Conservation (phyloP, 2,329 filamentous ascomycete species). For the Polychaeton citri region DNA sequence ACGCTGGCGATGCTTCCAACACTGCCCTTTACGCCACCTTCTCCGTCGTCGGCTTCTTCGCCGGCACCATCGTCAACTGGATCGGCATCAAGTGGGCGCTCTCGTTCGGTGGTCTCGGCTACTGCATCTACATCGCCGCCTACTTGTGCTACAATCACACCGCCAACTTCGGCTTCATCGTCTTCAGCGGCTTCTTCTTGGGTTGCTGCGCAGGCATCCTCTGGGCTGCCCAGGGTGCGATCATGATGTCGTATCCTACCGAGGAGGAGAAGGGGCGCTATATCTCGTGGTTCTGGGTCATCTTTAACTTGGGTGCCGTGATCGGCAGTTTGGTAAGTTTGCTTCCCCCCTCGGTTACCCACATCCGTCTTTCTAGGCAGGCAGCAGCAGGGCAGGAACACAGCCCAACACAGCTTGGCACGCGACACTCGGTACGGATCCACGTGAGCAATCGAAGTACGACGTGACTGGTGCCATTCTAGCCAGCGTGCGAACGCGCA, state of each 20-base stretch:
- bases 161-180: constrained; percentile 53
- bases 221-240: constrained; percentile 71
- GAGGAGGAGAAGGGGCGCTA: constrained; percentile 76
- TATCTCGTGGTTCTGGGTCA: constrained; percentile 87
- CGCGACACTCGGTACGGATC: too few relatives aligned
- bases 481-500: too few relatives aligned
- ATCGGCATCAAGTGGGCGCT: constrained; percentile 57
- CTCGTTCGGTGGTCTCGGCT: constrained; percentile 61
- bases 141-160: constrained; percentile 61
- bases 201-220: constrained; percentile 68
- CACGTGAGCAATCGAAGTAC: too few relatives aligned
- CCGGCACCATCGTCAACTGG: constrained; percentile 62
- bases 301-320: constrained; percentile 85
- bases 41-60: constrained; percentile 50
- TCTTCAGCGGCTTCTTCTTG: constrained; percentile 63
- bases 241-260: constrained; percentile 80
- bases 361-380: too few relatives aligned
- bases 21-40: constrained; percentile 63
- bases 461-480: too few relatives aligned
- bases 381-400: too few relatives aligned
- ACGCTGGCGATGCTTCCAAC: constrained; percentile 49
- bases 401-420: too few relatives aligned
- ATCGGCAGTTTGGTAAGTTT: constrained; percentile 57
- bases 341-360: too few relatives aligned
- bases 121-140: constrained; percentile 59